Base-by-base conservation (phyloP, 2,329 filamentous ascomycete species). In the Aspergillus awamori region DNA sequence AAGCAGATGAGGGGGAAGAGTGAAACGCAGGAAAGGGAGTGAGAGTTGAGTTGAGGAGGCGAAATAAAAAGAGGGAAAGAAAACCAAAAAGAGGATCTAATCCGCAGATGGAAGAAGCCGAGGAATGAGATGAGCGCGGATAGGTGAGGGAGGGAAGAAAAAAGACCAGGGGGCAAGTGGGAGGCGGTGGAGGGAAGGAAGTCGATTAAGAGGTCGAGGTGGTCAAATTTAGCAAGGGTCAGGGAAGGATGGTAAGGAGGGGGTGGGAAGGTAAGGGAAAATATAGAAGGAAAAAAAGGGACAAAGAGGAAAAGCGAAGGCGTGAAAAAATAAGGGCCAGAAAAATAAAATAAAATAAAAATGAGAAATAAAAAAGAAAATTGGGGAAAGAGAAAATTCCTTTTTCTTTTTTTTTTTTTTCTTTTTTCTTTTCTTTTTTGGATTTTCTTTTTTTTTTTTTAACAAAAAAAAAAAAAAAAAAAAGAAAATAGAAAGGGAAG, bases 171-270 rank as follows among this genome's bases (percentile, higher is more conserved):
- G 61, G 62, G 62, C 57, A 49, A 56, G 45, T 60, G 48, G 47
- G 57, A 61, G 53, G 63, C 60, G 63, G 63, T 65, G 59, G 63
- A 65, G 54, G 39, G 41, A 59, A 59, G 61, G 60, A 57, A 48
- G 58, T 13, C 58, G 54, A 51, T 36, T 30, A 63, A 62, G 33
- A 63, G 63, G 63, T 65, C 60, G 60, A 68, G 65, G 59, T 59
- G 57, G 59, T 62, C 59, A 58, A 65, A 53, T 58, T 65, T 60
- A 56, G 59, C 61, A 59, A 67, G 65, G 62, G 47, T 59, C 60
- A 55, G 59, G 60, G 55, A 70, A 70, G 65, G 61, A 67, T 67
- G 51, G 41, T 20, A 60, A 65, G 65, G 62, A 36, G 33, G 61
- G 63, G 65, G 63, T 62, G 30, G 61, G 55, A 22, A 65, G 62